Evolutionary conservation across 805 yeast genomes (phyloP).

Genomic region (Blastobotrys mokoenaii): DNA sequence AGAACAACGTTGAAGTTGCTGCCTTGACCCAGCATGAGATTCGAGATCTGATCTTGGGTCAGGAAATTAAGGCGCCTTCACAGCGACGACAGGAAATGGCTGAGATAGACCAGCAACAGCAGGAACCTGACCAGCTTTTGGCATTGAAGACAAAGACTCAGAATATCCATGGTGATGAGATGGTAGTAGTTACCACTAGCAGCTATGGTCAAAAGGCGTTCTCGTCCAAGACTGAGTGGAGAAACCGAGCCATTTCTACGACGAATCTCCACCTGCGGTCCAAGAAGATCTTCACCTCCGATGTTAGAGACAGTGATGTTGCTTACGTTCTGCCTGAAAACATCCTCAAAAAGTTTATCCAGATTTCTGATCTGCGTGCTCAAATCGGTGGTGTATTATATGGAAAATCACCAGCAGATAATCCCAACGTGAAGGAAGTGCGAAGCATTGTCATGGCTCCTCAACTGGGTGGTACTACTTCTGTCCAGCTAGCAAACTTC

Average conservation of each 20-base stretch:
- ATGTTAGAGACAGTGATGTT: conserved; percentile 34
- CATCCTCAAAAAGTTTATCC: conserved; percentile 65
- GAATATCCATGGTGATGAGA: conserved; percentile 94
- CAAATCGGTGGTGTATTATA: conserved; percentile 77
- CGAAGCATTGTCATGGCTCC: conserved; percentile 72
- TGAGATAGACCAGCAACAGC: conserved; percentile 45
- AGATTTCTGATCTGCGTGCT: conserved; percentile 68
- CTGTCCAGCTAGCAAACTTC: conserved; percentile 50
- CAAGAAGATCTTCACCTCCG: conserved; percentile 60
- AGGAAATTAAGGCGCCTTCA: conserved; percentile 86
- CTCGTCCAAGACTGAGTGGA: conserved; percentile 84
- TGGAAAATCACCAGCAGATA: conserved; percentile 72
- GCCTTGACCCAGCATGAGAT: conserved; percentile 89
- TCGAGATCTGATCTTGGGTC: conserved; percentile 89
- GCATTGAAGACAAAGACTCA: conserved; percentile 77
- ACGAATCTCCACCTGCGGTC: conserved; percentile 64
- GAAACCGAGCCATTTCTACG: conserved; percentile 74
- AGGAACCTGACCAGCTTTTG: conserved; percentile 36
- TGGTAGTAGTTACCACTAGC: conserved; percentile 86
- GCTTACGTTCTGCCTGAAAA: conserved; percentile 72
- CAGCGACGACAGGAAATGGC: conserved; percentile 77
- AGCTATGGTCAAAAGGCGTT: conserved; percentile 80
- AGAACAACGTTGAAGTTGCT: conserved; percentile 76
- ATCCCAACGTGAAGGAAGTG: conserved; percentile 68
- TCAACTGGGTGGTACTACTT: conserved; percentile 67